Base-by-base conservation (phyloP, 306 rosid genomes). In the Mimosa bimucronata region DNA sequence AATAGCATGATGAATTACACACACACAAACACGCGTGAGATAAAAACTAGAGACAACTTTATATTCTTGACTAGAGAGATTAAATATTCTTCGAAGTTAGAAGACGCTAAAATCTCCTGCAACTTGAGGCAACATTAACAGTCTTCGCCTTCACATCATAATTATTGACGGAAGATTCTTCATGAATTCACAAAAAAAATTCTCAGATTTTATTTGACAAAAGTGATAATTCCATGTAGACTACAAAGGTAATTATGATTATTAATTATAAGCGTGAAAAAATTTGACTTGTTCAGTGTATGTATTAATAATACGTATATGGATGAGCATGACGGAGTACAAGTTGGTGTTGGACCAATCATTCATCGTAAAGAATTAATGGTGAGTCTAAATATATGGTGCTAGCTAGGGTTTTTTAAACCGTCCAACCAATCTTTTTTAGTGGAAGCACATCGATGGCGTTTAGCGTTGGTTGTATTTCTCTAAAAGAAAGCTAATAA, bases 341-440 rank as follows among this genome's bases (percentile, higher is more conserved):
- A 76, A 72, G 80, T 48, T 76, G 66, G 38, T 21, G 64, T 29
- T 69, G 28, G 78, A 69, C 73, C 81, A 81, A 82, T 84, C 66
- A 60, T 26, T 13, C 5, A 60, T 11, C 66, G 16, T 40, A 79
- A 58, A 23, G 74, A 1, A 31, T 61, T 45, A 48, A 44, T 58
- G 44, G 25, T 65, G 70, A 25, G 66, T 65, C 23, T 31, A 18
- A 15, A 16, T 29, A n/a, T 53, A 53, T 53, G 72, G 64, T 73
- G 79, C 68, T 79, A 14, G n/a, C n/a, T n/a, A n/a, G n/a, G 71
- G 50, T 31, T 38, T 73, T 73, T 64, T 26, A 75, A 34, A 53
- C 76, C 87, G 84, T 42, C 84, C 77, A 65, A 41, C 78, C 71
- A 69, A 71, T 31, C 44, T 65, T 37, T 31, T 66, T 66, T 31